Evolutionary conservation across 257 asterid species (phyloP).

Genomic region (Nyctanthes arbortristis): DNA sequence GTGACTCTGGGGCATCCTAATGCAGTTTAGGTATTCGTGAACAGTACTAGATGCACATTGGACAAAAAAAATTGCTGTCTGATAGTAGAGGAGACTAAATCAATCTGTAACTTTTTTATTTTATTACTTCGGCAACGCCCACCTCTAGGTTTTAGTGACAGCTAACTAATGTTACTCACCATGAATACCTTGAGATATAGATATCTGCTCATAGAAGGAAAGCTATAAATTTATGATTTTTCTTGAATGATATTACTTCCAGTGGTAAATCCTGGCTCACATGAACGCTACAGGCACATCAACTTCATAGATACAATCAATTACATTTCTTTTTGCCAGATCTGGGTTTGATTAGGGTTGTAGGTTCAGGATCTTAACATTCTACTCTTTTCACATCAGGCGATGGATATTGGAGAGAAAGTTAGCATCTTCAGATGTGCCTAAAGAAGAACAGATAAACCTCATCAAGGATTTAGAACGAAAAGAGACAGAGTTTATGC

Average conservation of each 20-base stretch:
- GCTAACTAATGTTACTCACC: background rate
- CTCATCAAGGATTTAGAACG: conserved; percentile 90
- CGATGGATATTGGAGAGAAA: conserved; percentile 92
- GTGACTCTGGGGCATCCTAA: background rate
- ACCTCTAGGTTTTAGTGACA: background rate
- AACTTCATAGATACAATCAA: background rate
- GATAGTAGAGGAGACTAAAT: background rate
- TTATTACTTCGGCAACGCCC: background rate
- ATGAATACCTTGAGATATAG: background rate
- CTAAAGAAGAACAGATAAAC: conserved; percentile 85
- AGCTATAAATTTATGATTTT: background rate
- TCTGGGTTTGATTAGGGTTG: background rate
- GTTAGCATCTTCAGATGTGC: conserved; percentile 97
- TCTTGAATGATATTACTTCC: background rate
- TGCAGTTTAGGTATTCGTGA: background rate
- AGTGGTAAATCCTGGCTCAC: conserved; percentile 12
- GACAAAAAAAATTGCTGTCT: background rate
- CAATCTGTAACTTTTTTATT: background rate
- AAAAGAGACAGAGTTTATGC: conserved; percentile 93
- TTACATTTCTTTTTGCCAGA: background rate
- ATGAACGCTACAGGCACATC: background rate
- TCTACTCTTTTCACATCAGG: conserved; percentile 44
- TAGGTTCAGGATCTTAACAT: conserved; percentile 7
- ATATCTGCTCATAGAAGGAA: conserved; percentile 3
- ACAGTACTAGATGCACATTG: background rate